These are phyloP conservation scores for Alternaria panax DNA, from an alignment of 2,329 filamentous ascomycete genomes.

Conservation along the genomic window DNA sequence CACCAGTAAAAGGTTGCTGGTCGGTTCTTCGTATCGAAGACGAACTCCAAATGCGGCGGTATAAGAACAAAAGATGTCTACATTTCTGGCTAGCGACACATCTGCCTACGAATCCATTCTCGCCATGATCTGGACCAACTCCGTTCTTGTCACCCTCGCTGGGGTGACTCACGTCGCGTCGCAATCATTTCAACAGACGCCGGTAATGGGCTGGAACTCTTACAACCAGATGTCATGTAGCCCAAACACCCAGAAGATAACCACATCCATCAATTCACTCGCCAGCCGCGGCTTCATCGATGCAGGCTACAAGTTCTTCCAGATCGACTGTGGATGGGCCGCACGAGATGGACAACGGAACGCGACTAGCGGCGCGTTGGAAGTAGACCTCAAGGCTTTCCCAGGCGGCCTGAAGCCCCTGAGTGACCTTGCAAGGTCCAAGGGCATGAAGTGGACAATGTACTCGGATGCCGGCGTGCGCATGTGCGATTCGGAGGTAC, in stretches of 20 bases:
- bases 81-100: background rate
- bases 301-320: slow-evolving; percentile 30
- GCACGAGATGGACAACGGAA: slow-evolving; percentile 24
- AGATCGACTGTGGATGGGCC: slow-evolving; percentile 17
- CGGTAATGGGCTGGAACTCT: slow-evolving; percentile 30
- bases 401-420: slow-evolving; percentile 26
- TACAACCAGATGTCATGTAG: slow-evolving; percentile 30
- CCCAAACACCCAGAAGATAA: slow-evolving; percentile 23
- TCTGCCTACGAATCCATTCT: background rate
- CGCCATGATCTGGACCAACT: slow-evolving; percentile 13
- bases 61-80: background rate
- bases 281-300: slow-evolving; percentile 25
- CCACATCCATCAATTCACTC: slow-evolving; percentile 26
- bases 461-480: slow-evolving; percentile 30
- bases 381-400: slow-evolving; percentile 21
- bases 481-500: slow-evolving; percentile 27
- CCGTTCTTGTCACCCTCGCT: slow-evolving; percentile 14
- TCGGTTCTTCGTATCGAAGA: background rate
- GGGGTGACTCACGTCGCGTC: slow-evolving; percentile 18
- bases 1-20: slow-evolving; percentile 11
- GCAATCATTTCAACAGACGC: slow-evolving; percentile 27
- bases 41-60: background rate
- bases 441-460: slow-evolving; percentile 35
- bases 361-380: slow-evolving; percentile 24
- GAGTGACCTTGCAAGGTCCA: slow-evolving; percentile 28